A percentile compares a stretch with the other conserved stretches of the same genome.
These are phyloP conservation scores for Debaryomycetaceae sp. DNA, from an alignment of 1,139 yeast genomes.

Conservation along the genomic window DNA sequence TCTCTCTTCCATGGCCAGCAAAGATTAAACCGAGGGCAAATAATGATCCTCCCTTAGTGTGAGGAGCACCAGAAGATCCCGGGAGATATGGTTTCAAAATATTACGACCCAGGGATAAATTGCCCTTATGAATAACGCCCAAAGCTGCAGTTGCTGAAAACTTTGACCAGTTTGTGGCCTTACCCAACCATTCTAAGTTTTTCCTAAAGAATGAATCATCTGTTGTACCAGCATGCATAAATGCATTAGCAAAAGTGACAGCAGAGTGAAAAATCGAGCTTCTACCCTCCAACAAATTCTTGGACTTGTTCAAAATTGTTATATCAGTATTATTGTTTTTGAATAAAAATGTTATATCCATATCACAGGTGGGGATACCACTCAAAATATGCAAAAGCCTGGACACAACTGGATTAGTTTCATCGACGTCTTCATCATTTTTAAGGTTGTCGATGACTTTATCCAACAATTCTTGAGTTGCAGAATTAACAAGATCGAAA, in stretches of 20 bases:
- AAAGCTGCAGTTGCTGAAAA: constrained; percentile 97
- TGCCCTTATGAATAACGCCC: constrained; percentile 96
- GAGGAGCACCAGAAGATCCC: constrained; percentile 73
- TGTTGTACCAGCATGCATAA: constrained; percentile 95
- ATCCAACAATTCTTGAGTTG: constrained; percentile 86
- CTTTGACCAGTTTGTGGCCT: constrained; percentile 97
- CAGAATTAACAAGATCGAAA: constrained; percentile 87
- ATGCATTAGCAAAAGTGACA: constrained; percentile 91
- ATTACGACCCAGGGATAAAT: constrained; percentile 83
- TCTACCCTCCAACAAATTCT: constrained; percentile 82
- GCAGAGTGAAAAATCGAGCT: constrained; percentile 95
- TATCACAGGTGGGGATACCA: constrained; percentile 94
- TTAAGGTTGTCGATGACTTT: constrained; percentile 49
- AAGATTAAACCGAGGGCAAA: constrained; percentile 91
- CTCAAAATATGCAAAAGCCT: constrained; percentile 70
- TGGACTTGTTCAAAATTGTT: constrained; percentile 76
- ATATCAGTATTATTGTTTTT: constrained; percentile 87
- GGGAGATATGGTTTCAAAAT: constrained; percentile 91
- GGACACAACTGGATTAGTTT: constrained; percentile 24
- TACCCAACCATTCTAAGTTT: constrained; percentile 93
- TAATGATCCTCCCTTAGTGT: constrained; percentile 93
- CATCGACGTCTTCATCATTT: constrained; percentile 36
- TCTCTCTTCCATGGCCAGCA: constrained; percentile 95
- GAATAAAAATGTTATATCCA: constrained; percentile 81
- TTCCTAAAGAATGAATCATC: constrained; percentile 90